Base-by-base conservation (phyloP, 1,284 basidiomycete genomes). In the Fomitopsis betulina region DNA sequence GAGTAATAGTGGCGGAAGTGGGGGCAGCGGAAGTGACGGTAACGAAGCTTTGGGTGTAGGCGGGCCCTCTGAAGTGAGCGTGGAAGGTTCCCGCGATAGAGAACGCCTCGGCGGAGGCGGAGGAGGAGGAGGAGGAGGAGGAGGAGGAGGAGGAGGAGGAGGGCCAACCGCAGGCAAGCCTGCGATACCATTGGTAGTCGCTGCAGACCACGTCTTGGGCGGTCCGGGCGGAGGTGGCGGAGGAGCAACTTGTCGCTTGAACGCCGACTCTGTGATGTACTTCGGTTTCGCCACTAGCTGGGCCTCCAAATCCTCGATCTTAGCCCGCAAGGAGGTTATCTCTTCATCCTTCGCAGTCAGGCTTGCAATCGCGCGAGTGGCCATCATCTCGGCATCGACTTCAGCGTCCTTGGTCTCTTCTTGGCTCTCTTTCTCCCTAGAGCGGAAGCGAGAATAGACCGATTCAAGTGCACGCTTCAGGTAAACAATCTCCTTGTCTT, bases 381-480 rank as follows among this genome's bases (percentile, higher is more conserved):
- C 89, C 66, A 96, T 88, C n/a, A 78, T 68, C 59, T 88, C 83
- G 1, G 88, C 82, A 66, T 93, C 90, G 50, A 87, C 68, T 56
- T 85, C 84, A 2, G 76, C 72, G 55, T 73, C 76, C 47, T 75
- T 75, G 54, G 63, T 71, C 45, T 30, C 45, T 10, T 47, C 45
- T 30, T 53, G 81, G 79, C 57, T 82, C 78, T 58, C 78, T 53
- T 81, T 79, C 57, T 83, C 78, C 57, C 78, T 72, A 3, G 81
- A 75, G 9, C 79, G 79, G 69, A 94, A 89, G 17, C 90, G 82
- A 19, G 86, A 87, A 70, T 92, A 92, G 7, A 96, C 89, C 7
- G 90, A 89, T 70, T 94, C 91, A 42, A 96, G 76, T 13, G 91
- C 90, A 15, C 89, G 86, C 67, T 94, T 93, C 51, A 94, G 78